A percentile compares a stretch with the other conserved stretches of the same genome.
These are phyloP conservation scores for Acarospora socialis DNA, from an alignment of 2,329 filamentous ascomycete species.

Conservation along the genomic window DNA sequence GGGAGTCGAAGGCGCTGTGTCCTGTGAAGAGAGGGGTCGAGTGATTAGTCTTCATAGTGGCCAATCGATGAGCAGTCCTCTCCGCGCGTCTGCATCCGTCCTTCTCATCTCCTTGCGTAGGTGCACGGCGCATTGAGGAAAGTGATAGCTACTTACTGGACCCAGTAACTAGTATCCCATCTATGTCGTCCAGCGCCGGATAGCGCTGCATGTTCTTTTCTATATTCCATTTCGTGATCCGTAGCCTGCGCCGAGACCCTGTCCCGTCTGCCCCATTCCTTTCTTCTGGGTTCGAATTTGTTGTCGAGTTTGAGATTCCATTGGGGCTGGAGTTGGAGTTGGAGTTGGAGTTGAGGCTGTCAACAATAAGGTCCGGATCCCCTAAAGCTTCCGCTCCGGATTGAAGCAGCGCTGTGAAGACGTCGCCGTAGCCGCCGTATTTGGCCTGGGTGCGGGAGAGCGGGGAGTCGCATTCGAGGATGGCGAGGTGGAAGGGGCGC, in stretches of 20 bases:
- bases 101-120: too few species aligned
- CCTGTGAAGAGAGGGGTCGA: constrained; percentile 30
- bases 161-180: constrained; percentile 72
- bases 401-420: constrained; percentile 49
- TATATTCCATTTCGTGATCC: constrained; percentile 55
- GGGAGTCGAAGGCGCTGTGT: constrained; percentile 57
- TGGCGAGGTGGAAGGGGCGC: constrained; percentile 61
- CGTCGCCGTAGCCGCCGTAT: constrained; percentile 58
- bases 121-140: too few species aligned
- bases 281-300: too few species aligned
- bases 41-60: constrained; percentile 1
- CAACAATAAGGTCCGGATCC: too few species aligned
- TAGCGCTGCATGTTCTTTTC: constrained; percentile 42
- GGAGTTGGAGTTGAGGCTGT: too few species aligned
- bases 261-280: constrained; percentile 19
- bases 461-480: constrained; percentile 79
- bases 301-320: too few species aligned
- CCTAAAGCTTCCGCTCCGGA: constrained; percentile 36
- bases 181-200: constrained; percentile 57
- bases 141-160: constrained; percentile 35
- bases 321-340: too few species aligned
- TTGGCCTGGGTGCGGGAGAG: constrained; percentile 46
- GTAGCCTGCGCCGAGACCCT: constrained; percentile 30
- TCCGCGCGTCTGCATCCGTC: too few species aligned
- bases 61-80: not conserved